phyloP scores from a whole-genome alignment of 1,284 basidiomycete genomes.

The Bjerkandera adusta region DNA sequence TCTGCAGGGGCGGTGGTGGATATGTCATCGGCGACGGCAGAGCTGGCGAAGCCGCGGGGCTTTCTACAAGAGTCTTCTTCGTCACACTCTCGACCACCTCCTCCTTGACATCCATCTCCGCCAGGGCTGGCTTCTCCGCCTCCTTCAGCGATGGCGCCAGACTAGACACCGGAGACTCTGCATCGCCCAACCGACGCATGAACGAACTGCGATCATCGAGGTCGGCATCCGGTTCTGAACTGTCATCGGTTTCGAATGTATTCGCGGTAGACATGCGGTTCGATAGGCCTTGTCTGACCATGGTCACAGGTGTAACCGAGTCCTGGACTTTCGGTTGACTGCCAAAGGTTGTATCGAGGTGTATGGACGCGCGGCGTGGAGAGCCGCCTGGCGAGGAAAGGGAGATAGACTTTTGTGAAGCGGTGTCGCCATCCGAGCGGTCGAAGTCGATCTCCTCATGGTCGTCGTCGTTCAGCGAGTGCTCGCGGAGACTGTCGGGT shows the following conservation, averaged over 20 bases:
- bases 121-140: conserved; percentile 29
- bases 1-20: conserved; percentile 48
- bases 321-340: conserved; percentile 27
- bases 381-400: conserved; percentile 55
- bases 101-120: conserved; percentile 5
- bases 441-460: conserved; percentile 23
- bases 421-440: conserved; percentile 64
- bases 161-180: conserved; percentile 50
- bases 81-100: background rate
- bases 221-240: conserved; percentile 39
- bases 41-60: conserved; percentile 11
- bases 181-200: conserved; percentile 36
- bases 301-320: conserved; percentile 23
- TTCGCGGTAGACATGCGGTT: conserved; percentile 20
- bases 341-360: conserved; percentile 41
- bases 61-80: background rate
- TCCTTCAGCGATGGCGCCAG: conserved; percentile 47
- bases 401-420: conserved; percentile 75
- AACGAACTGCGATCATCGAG: conserved; percentile 48
- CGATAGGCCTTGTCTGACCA: conserved; percentile 27
- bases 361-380: conserved; percentile 25
- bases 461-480: conserved; percentile 16
- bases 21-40: conserved; percentile 41
- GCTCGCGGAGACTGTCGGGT: conserved; percentile 22
- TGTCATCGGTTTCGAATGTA: conserved; percentile 48